A percentile compares a stretch with the other conserved stretches of the same genome.
Conservation (phyloP, 305 asterid genomes). For the Stenogyne calaminthoides region DNA sequence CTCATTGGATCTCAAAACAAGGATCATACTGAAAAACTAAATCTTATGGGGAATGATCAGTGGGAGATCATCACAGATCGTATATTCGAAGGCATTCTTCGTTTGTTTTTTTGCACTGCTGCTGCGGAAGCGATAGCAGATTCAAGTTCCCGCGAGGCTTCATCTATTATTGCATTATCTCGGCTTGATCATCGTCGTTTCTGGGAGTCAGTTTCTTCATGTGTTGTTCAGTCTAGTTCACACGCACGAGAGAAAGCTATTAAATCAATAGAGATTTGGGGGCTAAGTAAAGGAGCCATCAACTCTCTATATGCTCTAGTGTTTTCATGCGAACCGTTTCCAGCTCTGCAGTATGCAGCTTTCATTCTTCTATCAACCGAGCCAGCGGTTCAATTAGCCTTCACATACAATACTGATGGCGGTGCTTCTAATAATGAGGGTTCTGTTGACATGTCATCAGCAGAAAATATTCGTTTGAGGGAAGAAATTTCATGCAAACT, state of each 20-base stretch:
- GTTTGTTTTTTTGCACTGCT: conserved; percentile 88
- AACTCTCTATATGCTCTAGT: conserved; percentile 80
- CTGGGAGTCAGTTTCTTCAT: conserved; percentile 91
- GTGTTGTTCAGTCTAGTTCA: conserved; percentile 72
- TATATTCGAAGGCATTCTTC: conserved; percentile 84
- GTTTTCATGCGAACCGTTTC: conserved; percentile 78
- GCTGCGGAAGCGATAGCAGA: conserved; percentile 70
- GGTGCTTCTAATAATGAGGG: conserved; percentile 49
- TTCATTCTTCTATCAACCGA: conserved; percentile 84
- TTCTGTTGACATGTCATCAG: conserved; percentile 47
- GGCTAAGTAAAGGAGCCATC: conserved; percentile 86
- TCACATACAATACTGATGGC: conserved; percentile 43
- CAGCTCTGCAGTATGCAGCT: conserved; percentile 83
- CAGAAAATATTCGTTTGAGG: conserved; percentile 63
- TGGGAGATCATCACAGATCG: conserved; percentile 81
- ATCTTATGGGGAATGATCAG: conserved; percentile 59
- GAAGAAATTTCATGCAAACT: conserved; percentile 76
- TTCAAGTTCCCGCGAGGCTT: conserved; percentile 59
- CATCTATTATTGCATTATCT: conserved; percentile 68
- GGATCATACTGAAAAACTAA: conserved; percentile 41
- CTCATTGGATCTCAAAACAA: conserved; percentile 46
- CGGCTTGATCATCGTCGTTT: conserved; percentile 65
- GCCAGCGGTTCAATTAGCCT: conserved; percentile 62
- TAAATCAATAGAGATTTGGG: conserved; percentile 94
- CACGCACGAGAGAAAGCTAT: conserved; percentile 89